Evolutionary conservation across 257 asterid genomes (phyloP).

Genomic region (Gardenia jasminoides): DNA sequence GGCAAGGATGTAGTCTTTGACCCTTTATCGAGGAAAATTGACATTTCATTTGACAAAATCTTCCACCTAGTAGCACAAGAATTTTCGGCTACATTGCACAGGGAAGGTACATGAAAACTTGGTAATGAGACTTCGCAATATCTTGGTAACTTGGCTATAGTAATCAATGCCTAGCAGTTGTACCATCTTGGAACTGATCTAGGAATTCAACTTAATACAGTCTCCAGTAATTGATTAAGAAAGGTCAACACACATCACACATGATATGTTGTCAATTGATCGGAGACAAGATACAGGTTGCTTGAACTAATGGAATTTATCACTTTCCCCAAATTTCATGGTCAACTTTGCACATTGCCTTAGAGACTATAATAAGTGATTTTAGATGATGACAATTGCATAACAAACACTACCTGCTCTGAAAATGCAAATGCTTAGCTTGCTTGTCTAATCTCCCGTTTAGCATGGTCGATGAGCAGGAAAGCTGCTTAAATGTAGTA

Average conservation of each 20-base stretch:
- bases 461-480: too few species aligned
- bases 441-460: too few species aligned
- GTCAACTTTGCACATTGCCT: background rate
- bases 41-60: background rate
- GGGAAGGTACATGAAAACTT: background rate
- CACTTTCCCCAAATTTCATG: background rate
- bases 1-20: background rate
- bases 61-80: background rate
- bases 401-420: background rate
- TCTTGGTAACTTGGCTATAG: background rate
- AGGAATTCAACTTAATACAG: too few species aligned
- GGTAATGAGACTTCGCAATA: background rate
- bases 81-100: too few species aligned
- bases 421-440: background rate
- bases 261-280: background rate
- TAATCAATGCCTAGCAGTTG: background rate
- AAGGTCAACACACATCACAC: background rate
- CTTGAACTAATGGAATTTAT: background rate
- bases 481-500: too few species aligned
- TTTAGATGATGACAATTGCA: background rate
- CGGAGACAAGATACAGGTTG: background rate
- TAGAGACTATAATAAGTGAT: background rate
- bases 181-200: background rate
- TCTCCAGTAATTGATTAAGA: too few species aligned
- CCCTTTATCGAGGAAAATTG: too few species aligned